Evolutionary conservation across 495 filamentous ascomycete species (phyloP), one percentile per base, ranked within the genome.

Genomic region (Aspergillus homomorphus): DNA sequence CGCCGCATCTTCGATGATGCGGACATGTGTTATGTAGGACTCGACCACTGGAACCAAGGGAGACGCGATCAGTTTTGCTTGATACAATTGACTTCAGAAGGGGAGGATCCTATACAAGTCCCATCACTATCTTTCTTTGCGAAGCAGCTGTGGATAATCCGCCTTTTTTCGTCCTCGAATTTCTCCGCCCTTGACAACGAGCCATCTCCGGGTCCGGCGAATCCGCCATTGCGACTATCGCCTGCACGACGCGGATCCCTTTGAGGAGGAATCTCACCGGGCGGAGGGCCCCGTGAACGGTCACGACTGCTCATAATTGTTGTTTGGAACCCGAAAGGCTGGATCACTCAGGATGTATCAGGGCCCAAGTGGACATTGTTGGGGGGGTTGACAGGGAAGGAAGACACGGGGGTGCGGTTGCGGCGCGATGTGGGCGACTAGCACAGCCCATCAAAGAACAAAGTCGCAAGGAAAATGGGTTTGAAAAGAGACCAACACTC

Each of bases 11-110:
- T 98, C 94, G 45, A 81, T 83, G 62, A 98, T 88, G 61, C 86
- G 84, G 59, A 98, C 91, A 69, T 98, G 94, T 8, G 92, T 98
- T 61, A 98, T 98, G 77, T 98, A 98, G 51, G 91, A 96, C 74
- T 98, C 94, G 58, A 86, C 79, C 61, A 89, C 92, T 96, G 66
- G 26, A 55, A 23, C 22, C 24, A 22, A 41, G 14, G 51, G 51
- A 20, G 33, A 51, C 43, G 58, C 15, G 12, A 58, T 71, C 24
- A 72, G 62, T 45, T 49, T 24, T 26, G 18, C 19, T 28, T 18
- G 28, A 30, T n/a, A 19, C 24, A 49, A 28, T 58, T 20, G 38
- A 49, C 42, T 22, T 4, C 45, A n/a, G 23, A 5, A 14, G 22
- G 38, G 51, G 24, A 4, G 14, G 41, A 26, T 60, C 53, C 77